These are phyloP conservation scores for Xylariales sp. DNA, from an alignment of 2,329 filamentous ascomycete genomes.

Conservation along the genomic window DNA sequence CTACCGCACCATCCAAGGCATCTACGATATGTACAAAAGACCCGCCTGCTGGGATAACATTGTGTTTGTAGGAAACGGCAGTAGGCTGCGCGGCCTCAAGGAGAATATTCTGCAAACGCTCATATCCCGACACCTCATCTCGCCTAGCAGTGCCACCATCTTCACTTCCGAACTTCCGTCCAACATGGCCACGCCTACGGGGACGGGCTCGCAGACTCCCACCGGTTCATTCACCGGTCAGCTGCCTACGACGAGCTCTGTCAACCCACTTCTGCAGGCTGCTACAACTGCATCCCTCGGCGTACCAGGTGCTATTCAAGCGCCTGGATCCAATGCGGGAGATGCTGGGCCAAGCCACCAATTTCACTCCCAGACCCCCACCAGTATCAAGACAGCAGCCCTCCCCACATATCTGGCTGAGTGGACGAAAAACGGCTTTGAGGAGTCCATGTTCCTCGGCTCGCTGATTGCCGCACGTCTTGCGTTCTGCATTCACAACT, in stretches of 20 bases:
- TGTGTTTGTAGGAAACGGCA: conserved; percentile 87
- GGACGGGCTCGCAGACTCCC: conserved; percentile 88
- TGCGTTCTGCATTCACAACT: conserved; percentile 55
- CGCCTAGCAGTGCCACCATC: conserved; percentile 88
- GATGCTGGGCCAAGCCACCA: conserved; percentile 37
- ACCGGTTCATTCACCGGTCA: conserved; percentile 58
- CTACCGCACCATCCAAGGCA: conserved; percentile 75
- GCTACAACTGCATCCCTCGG: conserved; percentile 69
- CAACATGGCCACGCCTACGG: conserved; percentile 84
- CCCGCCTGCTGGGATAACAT: conserved; percentile 88
- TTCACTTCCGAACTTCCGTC: conserved; percentile 96
- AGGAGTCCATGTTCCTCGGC: conserved; percentile 83
- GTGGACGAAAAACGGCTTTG: conserved; percentile 76
- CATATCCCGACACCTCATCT: conserved; percentile 79
- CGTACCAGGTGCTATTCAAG: conserved; percentile 38
- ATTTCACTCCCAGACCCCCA: conserved; percentile 69
- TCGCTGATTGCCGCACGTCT: conserved; percentile 75
- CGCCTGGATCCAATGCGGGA: conserved; percentile 33
- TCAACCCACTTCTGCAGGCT: conserved; percentile 88
- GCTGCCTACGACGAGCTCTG: conserved; percentile 45
- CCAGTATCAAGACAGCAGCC: conserved; percentile 72
- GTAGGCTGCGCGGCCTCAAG: conserved; percentile 69
- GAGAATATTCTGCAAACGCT: conserved; percentile 82
- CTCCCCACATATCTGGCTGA: conserved; percentile 84
- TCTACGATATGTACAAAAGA: conserved; percentile 80